These are phyloP conservation scores for Chlorokybus atmophyticus DNA, from an alignment of 139 green algal genomes.

Conservation along the genomic window DNA sequence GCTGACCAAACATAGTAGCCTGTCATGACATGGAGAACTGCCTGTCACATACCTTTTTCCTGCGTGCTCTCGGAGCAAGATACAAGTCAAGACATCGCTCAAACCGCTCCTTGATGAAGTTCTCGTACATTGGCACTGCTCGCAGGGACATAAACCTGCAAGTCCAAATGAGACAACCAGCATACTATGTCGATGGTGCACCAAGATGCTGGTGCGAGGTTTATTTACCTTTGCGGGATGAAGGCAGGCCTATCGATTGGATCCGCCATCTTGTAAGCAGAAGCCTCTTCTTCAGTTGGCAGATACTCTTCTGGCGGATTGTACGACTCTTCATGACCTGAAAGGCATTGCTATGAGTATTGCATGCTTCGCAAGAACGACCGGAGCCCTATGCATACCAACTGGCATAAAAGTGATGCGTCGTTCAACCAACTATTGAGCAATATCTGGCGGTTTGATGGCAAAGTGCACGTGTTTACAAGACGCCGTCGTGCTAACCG, in stretches of 20 bases:
- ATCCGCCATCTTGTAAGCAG: constrained; percentile 46
- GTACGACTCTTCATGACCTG: constrained; percentile 71
- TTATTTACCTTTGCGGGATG: constrained; percentile 40
- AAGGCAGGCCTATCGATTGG: constrained; percentile 55
- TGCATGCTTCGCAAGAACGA: no score
- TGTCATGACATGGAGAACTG: no score
- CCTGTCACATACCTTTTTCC: constrained; percentile 31
- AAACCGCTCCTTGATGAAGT: constrained; percentile 89
- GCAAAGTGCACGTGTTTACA: no score
- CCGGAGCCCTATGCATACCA: no score
- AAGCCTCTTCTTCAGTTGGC: constrained; percentile 75
- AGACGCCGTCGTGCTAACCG: neutral
- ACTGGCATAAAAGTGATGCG: no score
- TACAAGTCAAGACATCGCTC: constrained; percentile 98
- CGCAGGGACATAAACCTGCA: constrained; percentile 48
- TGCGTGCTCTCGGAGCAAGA: constrained; percentile 70
- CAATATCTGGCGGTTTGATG: no score
- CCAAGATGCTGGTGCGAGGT: no score
- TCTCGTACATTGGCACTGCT: constrained; percentile 56
- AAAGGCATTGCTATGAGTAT: no score
- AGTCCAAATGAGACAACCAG: neutral
- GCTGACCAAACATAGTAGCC: no score
- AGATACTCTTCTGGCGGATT: constrained; percentile 92
- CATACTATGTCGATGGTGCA: neutral
- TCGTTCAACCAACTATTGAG: no score